Evolutionary conservation across 2,329 filamentous ascomycete species (phyloP), one percentile per base, ranked within the genome.

Genomic region (Claviceps citrina): DNA sequence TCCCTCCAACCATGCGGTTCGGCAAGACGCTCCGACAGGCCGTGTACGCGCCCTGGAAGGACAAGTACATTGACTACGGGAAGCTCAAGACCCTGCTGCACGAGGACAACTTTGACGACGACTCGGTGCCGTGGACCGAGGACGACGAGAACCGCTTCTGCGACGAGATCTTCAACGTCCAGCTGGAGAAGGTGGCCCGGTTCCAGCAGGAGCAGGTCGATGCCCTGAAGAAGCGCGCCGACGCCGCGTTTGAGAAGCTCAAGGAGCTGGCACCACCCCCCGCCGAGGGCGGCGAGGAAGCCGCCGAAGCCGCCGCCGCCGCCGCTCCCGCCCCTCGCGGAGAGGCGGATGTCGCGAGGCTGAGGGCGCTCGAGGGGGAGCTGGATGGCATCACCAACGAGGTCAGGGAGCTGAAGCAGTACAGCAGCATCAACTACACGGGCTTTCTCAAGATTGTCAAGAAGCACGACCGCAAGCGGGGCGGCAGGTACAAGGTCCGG

Each of bases 391-490:
- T 96, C 60, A 91, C 84, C 26, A 84, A 84, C 57, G 85, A 95
- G 61, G 79, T 93, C 54, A 89, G 81, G 58, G 84, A 93, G 66
- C 72, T 98, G 50, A 91, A 94, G 63, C 91, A 84, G 60, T 98
- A 91, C 64, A 91, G 85, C 61, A 83, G 81, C 47, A 80, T 95
- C 65, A 98, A 98, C 65, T 98, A 95, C 62, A 94, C 91, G 5
- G 91, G 86, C 36, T 94, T 96, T 62, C 73, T 95, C 56, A 98
- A 98, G 70, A 93, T 93, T 36, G 86, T 86, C 42, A 98, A 98
- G 76, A 98, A 98, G 66, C 91, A 98, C 63, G 91, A 98, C 62
- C 83, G 91, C 49, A 93, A 89, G 65, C 75, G 89, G 49, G 87
- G 87, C 41, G 72, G 78, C 48, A 73, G 78, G 39, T 96, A 96